Evolutionary conservation across 768 basidiomycete genomes (phyloP).

Genomic region (Psilocybe tampanensis): DNA sequence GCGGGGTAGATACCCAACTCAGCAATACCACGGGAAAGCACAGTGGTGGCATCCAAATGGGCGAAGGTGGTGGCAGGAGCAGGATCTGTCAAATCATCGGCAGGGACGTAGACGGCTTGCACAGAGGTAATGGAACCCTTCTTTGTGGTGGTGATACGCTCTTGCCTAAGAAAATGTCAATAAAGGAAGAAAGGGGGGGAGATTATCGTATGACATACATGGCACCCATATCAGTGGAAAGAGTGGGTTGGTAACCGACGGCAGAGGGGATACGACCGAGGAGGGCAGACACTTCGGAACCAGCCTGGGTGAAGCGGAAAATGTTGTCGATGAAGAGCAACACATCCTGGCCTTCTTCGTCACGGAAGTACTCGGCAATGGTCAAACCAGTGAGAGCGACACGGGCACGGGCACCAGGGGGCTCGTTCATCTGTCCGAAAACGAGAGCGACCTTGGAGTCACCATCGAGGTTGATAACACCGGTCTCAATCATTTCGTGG

Average conservation of each 20-base stretch:
- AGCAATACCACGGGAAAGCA: slow-evolving; percentile 98
- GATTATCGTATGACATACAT: slow-evolving; percentile 62
- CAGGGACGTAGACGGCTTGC: slow-evolving; percentile 99
- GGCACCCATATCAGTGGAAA: slow-evolving; percentile 99
- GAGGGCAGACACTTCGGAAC: slow-evolving; percentile 99
- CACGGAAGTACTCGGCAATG: slow-evolving; percentile 99
- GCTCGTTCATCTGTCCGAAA: slow-evolving; percentile 99
- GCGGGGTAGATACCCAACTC: slow-evolving; percentile 99
- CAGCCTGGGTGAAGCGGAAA: slow-evolving; percentile 99
- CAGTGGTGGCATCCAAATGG: slow-evolving; percentile 99
- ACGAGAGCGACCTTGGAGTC: slow-evolving; percentile 99
- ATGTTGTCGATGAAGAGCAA: slow-evolving; percentile 99
- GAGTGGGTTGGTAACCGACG: slow-evolving; percentile 99
- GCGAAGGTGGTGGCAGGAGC: slow-evolving; percentile 99
- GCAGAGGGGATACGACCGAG: slow-evolving; percentile 99
- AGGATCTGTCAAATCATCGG: slow-evolving; percentile 99
- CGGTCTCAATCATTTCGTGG: slow-evolving; percentile 99
- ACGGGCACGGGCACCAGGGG: slow-evolving; percentile 99
- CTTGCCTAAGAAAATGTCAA: slow-evolving; percentile 65
- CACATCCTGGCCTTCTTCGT: slow-evolving; percentile 99
- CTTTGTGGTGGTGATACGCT: slow-evolving; percentile 99
- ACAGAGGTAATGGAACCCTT: slow-evolving; percentile 99
- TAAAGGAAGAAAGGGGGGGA: too few relatives aligned
- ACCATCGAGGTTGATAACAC: slow-evolving; percentile 99
- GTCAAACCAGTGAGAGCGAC: slow-evolving; percentile 99